Evolutionary conservation across 805 yeast genomes (phyloP).

Genomic region (Suhomyces pyralidae): DNA sequence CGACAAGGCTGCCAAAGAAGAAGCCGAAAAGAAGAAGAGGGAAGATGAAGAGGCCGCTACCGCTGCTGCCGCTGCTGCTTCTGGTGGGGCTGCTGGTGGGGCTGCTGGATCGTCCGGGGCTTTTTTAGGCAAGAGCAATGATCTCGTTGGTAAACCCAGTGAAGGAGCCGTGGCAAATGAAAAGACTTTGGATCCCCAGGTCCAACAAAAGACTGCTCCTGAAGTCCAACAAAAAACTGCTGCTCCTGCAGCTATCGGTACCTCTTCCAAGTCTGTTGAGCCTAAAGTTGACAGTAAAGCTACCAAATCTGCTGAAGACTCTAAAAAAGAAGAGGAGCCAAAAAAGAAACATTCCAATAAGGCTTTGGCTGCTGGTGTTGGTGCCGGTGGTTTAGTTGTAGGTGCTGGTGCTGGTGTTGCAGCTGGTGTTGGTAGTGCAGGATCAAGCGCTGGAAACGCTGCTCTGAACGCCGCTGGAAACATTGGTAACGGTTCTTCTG

Average conservation of each 20-base stretch:
- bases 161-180: slow-evolving; percentile 14
- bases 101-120: background rate
- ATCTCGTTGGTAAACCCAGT: slow-evolving; percentile 18
- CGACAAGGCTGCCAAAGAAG: slow-evolving; percentile 35
- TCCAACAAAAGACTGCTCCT: background rate
- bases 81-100: background rate
- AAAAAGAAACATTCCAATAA: slow-evolving; percentile 3
- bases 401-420: slow-evolving; percentile 29
- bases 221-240: background rate
- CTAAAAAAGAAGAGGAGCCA: slow-evolving; percentile 5
- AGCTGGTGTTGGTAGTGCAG: slow-evolving; percentile 22
- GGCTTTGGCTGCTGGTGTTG: slow-evolving; percentile 15
- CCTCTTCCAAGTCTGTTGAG: background rate
- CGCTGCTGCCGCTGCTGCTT: background rate
- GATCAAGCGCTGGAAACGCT: slow-evolving; percentile 18
- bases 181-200: background rate
- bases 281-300: background rate
- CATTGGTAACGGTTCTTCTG: background rate
- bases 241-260: background rate
- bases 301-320: slow-evolving; percentile 1
- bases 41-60: background rate
- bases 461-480: slow-evolving; percentile 12
- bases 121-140: slow-evolving; percentile 31
- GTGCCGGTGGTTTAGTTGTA: slow-evolving; percentile 21
- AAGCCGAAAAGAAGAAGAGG: slow-evolving; percentile 20